Percentiles rank a stretch among this genome's conserved stretches.
Conservation (phyloP, 1,284 basidiomycete genomes). For the Cutaneotrichosporon spelunceum region DNA sequence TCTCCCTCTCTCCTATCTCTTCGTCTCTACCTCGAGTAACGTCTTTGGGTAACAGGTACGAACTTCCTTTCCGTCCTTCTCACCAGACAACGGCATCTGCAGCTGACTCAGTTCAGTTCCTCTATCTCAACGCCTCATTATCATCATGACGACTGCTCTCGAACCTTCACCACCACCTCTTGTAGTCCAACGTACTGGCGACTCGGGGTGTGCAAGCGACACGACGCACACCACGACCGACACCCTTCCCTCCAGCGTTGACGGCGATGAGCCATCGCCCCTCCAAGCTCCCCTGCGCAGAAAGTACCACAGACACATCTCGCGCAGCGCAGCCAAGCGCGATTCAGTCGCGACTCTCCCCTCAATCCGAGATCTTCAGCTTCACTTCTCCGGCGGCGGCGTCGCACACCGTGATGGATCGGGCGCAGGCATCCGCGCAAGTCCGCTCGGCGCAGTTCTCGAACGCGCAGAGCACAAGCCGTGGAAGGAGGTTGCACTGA, state of each 20-base stretch:
- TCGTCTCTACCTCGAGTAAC: background rate
- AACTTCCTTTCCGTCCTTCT: background rate
- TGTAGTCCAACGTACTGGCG: constrained; percentile 1
- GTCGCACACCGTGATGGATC: constrained; percentile 38
- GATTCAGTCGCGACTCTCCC: constrained; percentile 48
- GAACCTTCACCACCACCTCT: background rate
- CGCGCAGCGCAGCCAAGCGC: constrained; percentile 46
- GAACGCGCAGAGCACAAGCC: constrained; percentile 33
- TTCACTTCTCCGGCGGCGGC: constrained; percentile 43
- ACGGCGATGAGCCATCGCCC: background rate
- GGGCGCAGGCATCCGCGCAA: constrained; percentile 35
- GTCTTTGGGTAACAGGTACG: background rate
- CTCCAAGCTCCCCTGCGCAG: background rate
- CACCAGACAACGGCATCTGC: background rate
- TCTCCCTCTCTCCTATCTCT: background rate
- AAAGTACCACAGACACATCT: constrained; percentile 40
- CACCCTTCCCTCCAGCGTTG: background rate
- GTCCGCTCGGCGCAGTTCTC: constrained; percentile 27
- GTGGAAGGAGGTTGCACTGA: constrained; percentile 44
- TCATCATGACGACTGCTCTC: background rate
- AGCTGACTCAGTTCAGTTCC: background rate
- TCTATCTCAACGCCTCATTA: background rate
- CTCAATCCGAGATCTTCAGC: constrained; percentile 48
- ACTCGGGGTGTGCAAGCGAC: background rate
- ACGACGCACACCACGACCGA: constrained; percentile 5